phyloP scores from a whole-genome alignment of 2,329 filamentous ascomycete genomes.

The Conoideocrella luteorostrata region DNA sequence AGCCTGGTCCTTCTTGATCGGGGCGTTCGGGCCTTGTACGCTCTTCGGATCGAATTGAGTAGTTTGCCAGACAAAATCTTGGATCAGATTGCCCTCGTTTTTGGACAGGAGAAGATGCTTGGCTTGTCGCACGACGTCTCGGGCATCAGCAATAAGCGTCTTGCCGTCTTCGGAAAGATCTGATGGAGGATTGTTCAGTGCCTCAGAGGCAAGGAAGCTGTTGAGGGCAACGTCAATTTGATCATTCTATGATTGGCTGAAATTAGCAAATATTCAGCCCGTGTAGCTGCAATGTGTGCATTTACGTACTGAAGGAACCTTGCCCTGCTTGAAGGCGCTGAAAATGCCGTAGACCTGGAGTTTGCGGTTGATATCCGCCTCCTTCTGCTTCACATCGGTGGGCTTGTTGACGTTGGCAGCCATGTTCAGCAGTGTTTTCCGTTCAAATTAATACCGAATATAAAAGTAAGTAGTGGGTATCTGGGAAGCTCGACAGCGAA shows the following conservation, averaged over 20 bases:
- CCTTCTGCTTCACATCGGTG: slow-evolving; percentile 67
- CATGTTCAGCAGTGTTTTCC: slow-evolving; percentile 20
- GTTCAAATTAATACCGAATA: not conserved
- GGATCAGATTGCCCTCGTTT: slow-evolving; percentile 88
- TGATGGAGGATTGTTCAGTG: slow-evolving; percentile 62
- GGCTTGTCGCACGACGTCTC: slow-evolving; percentile 73
- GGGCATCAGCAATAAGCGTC: slow-evolving; percentile 68
- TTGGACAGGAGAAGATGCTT: slow-evolving; percentile 84
- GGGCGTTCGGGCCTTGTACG: slow-evolving; percentile 55
- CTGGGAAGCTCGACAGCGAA: too few species aligned
- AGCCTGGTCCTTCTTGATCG: slow-evolving; percentile 68
- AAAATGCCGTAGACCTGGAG: slow-evolving; percentile 91
- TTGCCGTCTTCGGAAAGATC: slow-evolving; percentile 80
- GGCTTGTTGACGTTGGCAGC: slow-evolving; percentile 61
- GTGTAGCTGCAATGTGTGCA: too few species aligned
- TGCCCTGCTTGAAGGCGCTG: slow-evolving; percentile 78
- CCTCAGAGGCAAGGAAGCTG: slow-evolving; percentile 69
- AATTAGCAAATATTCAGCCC: not conserved
- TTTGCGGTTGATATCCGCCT: slow-evolving; percentile 85
- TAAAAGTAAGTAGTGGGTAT: not conserved
- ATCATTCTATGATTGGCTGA: slow-evolving; percentile 57
- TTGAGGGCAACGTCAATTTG: slow-evolving; percentile 95
- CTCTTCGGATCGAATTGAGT: slow-evolving; percentile 63
- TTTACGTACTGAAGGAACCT: slow-evolving; percentile 75
- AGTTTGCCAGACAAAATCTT: slow-evolving; percentile 96